Evolutionary conservation across 192 early-diverging fungal genomes (phyloP), one percentile per base, ranked within the genome.

Genomic region (Lunasporangiospora selenospora): DNA sequence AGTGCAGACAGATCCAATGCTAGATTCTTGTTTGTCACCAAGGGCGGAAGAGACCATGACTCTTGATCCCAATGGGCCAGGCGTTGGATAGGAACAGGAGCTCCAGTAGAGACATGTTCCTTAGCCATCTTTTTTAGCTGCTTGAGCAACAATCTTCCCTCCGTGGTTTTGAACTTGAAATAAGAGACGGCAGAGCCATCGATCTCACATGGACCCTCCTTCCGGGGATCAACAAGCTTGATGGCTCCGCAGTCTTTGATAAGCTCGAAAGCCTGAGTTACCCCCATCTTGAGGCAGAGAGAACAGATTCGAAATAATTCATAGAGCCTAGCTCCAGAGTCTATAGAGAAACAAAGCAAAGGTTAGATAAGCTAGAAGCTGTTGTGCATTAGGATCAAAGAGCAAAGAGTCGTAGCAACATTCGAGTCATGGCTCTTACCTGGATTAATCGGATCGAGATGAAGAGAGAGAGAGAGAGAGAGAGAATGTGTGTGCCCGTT

Each of bases 181-280:
- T 59, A 59, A 26, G 57, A 59, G 39, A 59, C 45, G 57, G 57
- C 57, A 36, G 57, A 44, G 11, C 57, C 57, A 48, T 59, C 57
- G 48, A 59, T 59, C 18, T 59, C 57, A n/a, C 57, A 59, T 23
- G 57, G 57, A 39, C 57, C 45, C 39, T 59, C 57, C n/a, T 59
- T 48, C 57, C 27, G 57, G 16, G 45, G 57, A 59, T 59, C 57
- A 39, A 48, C 57, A 59, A 24, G 57, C 33, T 59, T 59, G 57
- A 59, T 59, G 57, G 57, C 57, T 59, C 48, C 19, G 45, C 45
- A 59, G 18, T 59, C 36, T 48, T 59, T 59, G 9, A 26, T 59
- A 16, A 32, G 33, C 29, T 59, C 45, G 32, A 38, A 57, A 48
- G 57, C 43, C 24, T 48, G 43, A 59, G 45, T 23, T 59, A 59